Evolutionary conservation across 331 rosid species (phyloP).

Genomic region (Dryas integrifolia): DNA sequence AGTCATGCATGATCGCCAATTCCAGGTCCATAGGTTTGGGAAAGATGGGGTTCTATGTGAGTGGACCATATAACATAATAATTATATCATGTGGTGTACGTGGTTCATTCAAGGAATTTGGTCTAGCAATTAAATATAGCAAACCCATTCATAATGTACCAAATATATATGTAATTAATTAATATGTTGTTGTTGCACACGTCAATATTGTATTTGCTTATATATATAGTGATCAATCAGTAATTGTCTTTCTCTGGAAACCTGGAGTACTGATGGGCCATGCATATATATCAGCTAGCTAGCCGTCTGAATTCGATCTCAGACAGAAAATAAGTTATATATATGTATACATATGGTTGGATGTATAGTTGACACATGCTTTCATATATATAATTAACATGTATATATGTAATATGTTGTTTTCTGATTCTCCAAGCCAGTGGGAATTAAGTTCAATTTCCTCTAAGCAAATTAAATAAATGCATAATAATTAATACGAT

Average conservation of each 20-base stretch:
- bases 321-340: not conserved
- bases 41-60: too few species aligned
- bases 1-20: too few species aligned
- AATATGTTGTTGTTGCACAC: not conserved
- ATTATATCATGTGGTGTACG: too few species aligned
- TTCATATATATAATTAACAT: not conserved
- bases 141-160: not conserved
- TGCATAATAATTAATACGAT: too few species aligned
- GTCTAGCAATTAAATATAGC: not conserved
- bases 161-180: too few species aligned
- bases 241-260: constrained; percentile 1
- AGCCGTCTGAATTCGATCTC: constrained; percentile 1
- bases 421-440: not conserved
- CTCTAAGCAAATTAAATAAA: too few species aligned
- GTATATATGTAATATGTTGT: not conserved
- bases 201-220: not conserved
- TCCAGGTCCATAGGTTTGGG: too few species aligned
- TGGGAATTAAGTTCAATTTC: not conserved
- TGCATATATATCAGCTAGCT: not conserved
- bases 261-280: not conserved
- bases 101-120: constrained; percentile 3
- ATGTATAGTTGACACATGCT: not conserved
- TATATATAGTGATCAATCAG: constrained; percentile 3
- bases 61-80: too few species aligned
- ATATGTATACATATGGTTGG: not conserved